Base-by-base conservation (phyloP, 352 stramenopile species). In the Phytophthora ramorum region DNA sequence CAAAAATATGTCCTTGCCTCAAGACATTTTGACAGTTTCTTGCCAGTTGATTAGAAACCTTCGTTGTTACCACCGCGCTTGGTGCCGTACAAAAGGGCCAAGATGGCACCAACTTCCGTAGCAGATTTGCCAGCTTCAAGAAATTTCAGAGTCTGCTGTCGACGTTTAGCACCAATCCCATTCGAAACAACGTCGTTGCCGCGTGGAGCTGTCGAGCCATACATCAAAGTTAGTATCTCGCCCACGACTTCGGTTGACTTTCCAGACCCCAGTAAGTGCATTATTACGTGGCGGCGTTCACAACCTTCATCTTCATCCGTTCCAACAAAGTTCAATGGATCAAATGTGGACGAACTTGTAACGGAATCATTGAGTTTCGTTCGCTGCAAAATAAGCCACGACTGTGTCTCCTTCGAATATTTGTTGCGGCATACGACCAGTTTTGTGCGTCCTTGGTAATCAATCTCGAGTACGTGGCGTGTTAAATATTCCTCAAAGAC, bases 101-200 rank as follows among this genome's bases (percentile, higher is more conserved):
- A 20, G 35, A 64, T 50, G 1, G 26, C 22, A 19, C 38, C 7
- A 38, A 32, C 17, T 47, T 57, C 34, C 17, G 34, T n/a, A 20
- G 44, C 20, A 9, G 44, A 43, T 35, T 49, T 48, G 37, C 51
- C 51, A 10, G 30, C 17, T 38, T 32, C 40, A 12, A 51, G 20
- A 22, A 57, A 24, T 37, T 64, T 30, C 35, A 64, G 6, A 37
- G 57, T 57, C n/a, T 47, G 48, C 41, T 22, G 38, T 41, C 41
- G 48, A 60, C 58, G 49, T 17, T 66, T 40, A 19, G 30, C 8
- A 51, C 5, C 38, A 16, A 49, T 51, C 13, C 1, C 51, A 28
- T 12, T 8, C 8, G n/a, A 22, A 22, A 10, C 4, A 44, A 19
- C n/a, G 14, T 30, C n/a, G 24, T 44, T 14, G 4, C 26, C 16